phyloP scores from a whole-genome alignment of 108 stramenopile species.

The Nannochloropsis granulata region DNA sequence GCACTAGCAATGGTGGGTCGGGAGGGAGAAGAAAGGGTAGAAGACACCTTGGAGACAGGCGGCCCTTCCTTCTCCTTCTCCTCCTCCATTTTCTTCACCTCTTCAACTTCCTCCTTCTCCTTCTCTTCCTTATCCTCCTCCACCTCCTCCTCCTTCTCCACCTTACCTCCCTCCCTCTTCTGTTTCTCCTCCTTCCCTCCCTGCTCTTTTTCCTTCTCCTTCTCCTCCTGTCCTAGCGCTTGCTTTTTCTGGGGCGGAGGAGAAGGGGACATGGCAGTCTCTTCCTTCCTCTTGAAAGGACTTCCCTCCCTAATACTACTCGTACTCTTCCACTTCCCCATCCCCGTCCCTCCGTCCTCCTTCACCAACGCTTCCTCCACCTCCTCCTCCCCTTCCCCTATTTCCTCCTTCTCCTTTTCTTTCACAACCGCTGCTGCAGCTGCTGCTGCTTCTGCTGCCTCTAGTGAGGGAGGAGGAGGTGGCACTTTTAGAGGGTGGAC shows the following conservation, averaged over 20 bases:
- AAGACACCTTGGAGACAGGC: too few relatives aligned
- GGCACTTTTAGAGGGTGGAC: too few relatives aligned
- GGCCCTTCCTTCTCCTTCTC: neutral
- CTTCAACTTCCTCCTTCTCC: neutral
- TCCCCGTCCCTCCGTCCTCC: neutral
- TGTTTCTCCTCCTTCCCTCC: neutral
- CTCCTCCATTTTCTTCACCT: neutral
- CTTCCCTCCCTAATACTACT: neutral
- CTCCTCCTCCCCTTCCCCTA: neutral
- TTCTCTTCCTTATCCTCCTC: neutral
- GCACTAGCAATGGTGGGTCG: too few relatives aligned
- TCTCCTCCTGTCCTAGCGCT: neutral
- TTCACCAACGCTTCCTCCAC: neutral
- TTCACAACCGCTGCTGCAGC: too few relatives aligned
- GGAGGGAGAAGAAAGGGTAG: too few relatives aligned
- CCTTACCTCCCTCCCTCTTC: neutral
- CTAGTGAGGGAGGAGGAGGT: too few relatives aligned
- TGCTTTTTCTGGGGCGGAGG: neutral
- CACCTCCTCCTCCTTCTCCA: neutral
- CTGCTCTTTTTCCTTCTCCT: neutral
- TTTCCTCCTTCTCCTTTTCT: neutral
- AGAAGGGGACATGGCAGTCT: neutral
- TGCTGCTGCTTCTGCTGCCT: too few relatives aligned
- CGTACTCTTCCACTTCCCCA: neutral
- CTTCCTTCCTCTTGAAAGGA: neutral